phyloP scores from a whole-genome alignment of 75 land plant species.

The Gnetum montanum region DNA sequence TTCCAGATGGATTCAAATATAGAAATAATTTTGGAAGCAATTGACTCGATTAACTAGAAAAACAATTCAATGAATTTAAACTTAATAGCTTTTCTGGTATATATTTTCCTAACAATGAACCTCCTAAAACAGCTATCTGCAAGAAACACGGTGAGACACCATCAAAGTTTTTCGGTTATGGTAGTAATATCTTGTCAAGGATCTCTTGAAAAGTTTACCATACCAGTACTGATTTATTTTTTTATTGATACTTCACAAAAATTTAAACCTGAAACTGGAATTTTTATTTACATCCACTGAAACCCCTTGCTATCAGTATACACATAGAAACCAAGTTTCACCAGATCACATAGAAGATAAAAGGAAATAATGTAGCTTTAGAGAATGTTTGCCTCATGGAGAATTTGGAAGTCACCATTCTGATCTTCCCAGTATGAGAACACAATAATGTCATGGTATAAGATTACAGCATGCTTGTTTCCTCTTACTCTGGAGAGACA shows the following conservation, averaged over 20 bases:
- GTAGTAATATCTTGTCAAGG: no score
- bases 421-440: no score
- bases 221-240: background rate
- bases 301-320: background rate
- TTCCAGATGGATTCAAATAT: background rate
- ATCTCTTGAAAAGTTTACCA: background rate
- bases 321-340: background rate
- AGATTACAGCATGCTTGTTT: no score
- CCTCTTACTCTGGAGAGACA: no score
- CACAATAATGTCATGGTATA: no score
- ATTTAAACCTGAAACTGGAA: background rate
- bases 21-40: background rate
- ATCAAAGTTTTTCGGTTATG: no score
- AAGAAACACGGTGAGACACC: no score
- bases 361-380: no score
- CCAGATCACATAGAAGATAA: no score
- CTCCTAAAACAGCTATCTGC: slow-evolving; percentile 94
- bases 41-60: background rate
- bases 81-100: slow-evolving; percentile 74
- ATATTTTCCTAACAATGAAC: slow-evolving; percentile 77
- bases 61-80: background rate
- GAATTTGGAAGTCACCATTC: no score
- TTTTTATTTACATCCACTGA: background rate
- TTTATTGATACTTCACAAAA: background rate
- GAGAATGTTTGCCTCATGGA: no score